phyloP scores from a whole-genome alignment of 139 green algal species.

The Pseudopediastrum boryanum region DNA sequence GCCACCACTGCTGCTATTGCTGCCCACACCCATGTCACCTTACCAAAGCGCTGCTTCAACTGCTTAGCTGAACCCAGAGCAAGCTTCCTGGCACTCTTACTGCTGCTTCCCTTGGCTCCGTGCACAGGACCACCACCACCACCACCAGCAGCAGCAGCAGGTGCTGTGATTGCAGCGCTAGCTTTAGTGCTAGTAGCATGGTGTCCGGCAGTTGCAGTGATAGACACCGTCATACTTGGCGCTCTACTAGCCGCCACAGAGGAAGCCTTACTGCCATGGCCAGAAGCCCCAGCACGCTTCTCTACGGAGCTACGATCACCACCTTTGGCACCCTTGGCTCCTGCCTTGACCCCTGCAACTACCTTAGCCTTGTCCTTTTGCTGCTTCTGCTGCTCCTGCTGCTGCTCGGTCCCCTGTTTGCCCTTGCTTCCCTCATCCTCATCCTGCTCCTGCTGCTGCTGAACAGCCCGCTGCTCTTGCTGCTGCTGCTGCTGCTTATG shows the following conservation, averaged over 20 bases:
- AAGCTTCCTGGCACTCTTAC: neutral
- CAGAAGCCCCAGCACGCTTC: neutral
- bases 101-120: neutral
- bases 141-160: neutral
- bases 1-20: neutral
- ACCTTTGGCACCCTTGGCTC: neutral
- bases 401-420: neutral
- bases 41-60: neutral
- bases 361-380: neutral
- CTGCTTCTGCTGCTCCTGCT: neutral
- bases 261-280: too few relatives aligned
- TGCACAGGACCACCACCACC: neutral
- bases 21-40: neutral
- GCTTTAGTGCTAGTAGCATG: neutral
- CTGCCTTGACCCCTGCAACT: neutral
- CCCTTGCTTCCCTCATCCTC: neutral
- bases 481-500: slow-evolving; percentile 5
- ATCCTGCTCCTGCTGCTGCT: neutral
- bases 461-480: neutral
- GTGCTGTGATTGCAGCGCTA: neutral
- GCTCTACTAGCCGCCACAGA: too few relatives aligned
- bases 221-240: neutral
- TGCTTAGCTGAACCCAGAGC: neutral
- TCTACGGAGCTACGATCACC: neutral
- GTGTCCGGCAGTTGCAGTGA: neutral